Percentiles rank a stretch among this genome's conserved stretches.
Evolutionary conservation across 768 basidiomycete species (phyloP).

Genomic region (Clavaria fumosa): DNA sequence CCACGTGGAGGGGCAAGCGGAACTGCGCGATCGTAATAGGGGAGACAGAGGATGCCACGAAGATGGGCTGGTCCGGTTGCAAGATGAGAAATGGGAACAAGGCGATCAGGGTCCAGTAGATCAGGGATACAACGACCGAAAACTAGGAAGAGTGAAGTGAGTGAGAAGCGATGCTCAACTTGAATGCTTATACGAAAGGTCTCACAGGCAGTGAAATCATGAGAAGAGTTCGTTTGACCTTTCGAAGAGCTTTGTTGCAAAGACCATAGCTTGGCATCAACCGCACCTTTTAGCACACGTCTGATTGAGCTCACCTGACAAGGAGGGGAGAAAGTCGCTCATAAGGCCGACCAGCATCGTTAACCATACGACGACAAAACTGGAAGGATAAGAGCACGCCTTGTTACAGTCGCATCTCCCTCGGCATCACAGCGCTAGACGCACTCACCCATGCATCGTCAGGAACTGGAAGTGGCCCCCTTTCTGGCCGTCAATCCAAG

Average conservation of each 20-base stretch:
- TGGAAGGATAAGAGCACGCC: slow-evolving; percentile 9
- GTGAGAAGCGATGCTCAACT: not conserved
- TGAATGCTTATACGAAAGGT: too few species aligned
- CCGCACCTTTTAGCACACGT: too few species aligned
- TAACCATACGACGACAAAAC: slow-evolving; percentile 22
- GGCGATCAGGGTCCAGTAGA: slow-evolving; percentile 57
- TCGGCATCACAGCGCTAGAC: not conserved
- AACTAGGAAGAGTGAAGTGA: slow-evolving; percentile 13
- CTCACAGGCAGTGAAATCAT: slow-evolving; percentile 55
- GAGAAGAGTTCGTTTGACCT: slow-evolving; percentile 39
- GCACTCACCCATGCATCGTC: slow-evolving; percentile 56
- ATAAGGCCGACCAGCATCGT: slow-evolving; percentile 23
- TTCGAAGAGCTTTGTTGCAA: slow-evolving; percentile 21
- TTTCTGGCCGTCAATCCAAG: slow-evolving; percentile 27
- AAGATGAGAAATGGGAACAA: slow-evolving; percentile 45
- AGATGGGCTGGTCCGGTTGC: slow-evolving; percentile 13
- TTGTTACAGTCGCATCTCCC: not conserved
- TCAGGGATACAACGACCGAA: slow-evolving; percentile 25
- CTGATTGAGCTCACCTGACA: slow-evolving; percentile 18
- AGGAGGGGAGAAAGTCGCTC: slow-evolving; percentile 19
- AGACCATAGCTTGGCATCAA: too few species aligned
- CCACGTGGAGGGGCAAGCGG: slow-evolving; percentile 35
- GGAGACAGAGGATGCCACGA: slow-evolving; percentile 18
- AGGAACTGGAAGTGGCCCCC: slow-evolving; percentile 61
- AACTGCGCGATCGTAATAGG: slow-evolving; percentile 15